phyloP scores from a whole-genome alignment of 257 asterid genomes.

The Rubia yunnanensis region DNA sequence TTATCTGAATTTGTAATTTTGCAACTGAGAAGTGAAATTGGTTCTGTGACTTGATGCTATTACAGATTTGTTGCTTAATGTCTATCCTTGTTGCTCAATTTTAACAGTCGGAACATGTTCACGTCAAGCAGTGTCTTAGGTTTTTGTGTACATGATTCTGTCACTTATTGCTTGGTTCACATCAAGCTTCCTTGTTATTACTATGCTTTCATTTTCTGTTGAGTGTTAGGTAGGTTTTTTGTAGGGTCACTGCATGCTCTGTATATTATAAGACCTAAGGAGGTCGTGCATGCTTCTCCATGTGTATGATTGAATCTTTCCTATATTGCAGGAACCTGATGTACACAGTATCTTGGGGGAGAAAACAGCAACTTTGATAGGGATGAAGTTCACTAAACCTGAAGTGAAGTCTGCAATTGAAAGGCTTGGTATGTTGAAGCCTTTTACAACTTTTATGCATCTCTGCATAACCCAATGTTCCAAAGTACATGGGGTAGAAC shows the following conservation, averaged over 20 bases:
- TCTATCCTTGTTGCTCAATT: not conserved
- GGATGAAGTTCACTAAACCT: constrained; percentile 69
- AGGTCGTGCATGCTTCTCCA: not conserved
- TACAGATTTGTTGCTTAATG: not conserved
- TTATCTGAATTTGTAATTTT: not conserved
- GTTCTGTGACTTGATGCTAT: not conserved
- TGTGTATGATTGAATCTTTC: constrained; percentile 2
- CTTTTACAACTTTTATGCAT: not conserved
- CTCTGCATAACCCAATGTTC: not conserved
- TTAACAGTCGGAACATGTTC: not conserved
- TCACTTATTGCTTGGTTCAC: not conserved
- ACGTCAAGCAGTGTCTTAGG: not conserved
- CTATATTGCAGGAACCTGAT: constrained; percentile 59
- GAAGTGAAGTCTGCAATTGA: constrained; percentile 70
- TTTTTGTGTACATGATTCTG: not conserved
- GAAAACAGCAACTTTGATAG: constrained; percentile 50
- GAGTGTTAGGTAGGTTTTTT: not conserved
- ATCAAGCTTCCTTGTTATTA: not conserved
- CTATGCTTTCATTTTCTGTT: not conserved
- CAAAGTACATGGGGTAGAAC: not conserved
- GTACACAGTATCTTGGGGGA: constrained; percentile 24
- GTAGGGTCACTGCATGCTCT: not conserved
- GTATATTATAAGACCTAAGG: not conserved
- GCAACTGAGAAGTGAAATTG: not conserved
- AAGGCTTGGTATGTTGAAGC: constrained; percentile 66